Conservation (phyloP, 2,329 filamentous ascomycete genomes). For the Byssothecium circinans region DNA sequence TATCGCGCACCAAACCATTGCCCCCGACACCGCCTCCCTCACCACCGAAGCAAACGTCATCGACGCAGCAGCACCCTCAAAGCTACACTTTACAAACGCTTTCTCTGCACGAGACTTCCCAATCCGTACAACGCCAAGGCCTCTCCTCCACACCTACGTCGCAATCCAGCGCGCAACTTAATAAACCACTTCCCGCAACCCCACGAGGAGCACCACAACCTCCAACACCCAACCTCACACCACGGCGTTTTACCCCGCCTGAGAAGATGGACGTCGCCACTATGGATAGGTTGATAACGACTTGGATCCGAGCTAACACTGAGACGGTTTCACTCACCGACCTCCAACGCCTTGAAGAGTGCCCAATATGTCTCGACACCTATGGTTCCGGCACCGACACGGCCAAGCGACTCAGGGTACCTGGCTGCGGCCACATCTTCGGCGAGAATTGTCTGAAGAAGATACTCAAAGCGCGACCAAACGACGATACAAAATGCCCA, state of each 20-base stretch:
- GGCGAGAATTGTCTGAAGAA: constrained; percentile 15
- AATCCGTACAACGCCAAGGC: too few relatives aligned
- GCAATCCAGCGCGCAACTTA: background rate
- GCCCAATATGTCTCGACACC: constrained; percentile 23
- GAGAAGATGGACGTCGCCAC: background rate
- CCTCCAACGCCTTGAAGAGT: constrained; percentile 10
- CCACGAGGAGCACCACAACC: background rate
- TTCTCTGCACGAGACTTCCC: too few relatives aligned
- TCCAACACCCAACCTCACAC: background rate
- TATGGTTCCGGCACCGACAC: constrained; percentile 10
- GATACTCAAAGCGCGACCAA: constrained; percentile 9
- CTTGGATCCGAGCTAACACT: constrained; percentile 1
- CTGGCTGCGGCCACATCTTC: constrained; percentile 20
- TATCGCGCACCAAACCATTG: background rate
- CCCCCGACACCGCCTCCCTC: background rate
- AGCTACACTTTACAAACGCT: background rate
- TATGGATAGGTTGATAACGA: background rate
- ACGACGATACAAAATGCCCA: constrained; percentile 16
- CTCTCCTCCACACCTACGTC: background rate
- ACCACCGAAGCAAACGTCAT: background rate
- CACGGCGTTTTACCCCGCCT: background rate
- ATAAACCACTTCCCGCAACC: background rate
- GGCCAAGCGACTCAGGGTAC: constrained; percentile 15
- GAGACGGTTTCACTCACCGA: background rate
- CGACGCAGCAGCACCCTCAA: background rate